phyloP scores from a whole-genome alignment of 768 basidiomycete species.

The Lactarius hengduanensis region DNA sequence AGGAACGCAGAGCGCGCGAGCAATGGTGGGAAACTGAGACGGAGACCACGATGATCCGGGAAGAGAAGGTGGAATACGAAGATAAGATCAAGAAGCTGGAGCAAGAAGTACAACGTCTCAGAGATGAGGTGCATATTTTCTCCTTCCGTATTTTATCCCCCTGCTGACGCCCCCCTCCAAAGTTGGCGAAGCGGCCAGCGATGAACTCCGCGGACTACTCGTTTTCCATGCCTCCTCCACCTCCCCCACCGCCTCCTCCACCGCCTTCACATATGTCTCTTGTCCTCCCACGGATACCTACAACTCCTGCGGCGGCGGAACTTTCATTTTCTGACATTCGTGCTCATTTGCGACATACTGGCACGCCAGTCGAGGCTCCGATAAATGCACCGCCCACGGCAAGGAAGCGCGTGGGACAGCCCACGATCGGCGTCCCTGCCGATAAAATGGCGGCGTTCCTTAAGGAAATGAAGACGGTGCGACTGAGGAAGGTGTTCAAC shows the following conservation, averaged over 20 bases:
- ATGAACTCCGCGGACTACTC: constrained; percentile 1
- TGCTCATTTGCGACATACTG: constrained; percentile 61
- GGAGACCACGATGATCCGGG: constrained; percentile 35
- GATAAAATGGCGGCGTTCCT: constrained; percentile 85
- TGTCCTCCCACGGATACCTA: constrained; percentile 27
- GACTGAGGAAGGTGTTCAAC: constrained; percentile 57
- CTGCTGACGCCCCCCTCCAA: background rate
- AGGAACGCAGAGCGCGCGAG: constrained; percentile 50
- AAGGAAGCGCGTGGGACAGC: constrained; percentile 51
- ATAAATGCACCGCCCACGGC: constrained; percentile 49
- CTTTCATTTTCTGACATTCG: constrained; percentile 57
- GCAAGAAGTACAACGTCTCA: constrained; percentile 59
- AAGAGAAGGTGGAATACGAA: constrained; percentile 56
- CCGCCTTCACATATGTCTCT: constrained; percentile 23
- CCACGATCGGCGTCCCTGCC: constrained; percentile 68
- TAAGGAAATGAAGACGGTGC: constrained; percentile 74
- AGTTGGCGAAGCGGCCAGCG: constrained; percentile 19
- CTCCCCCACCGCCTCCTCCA: constrained; percentile 29
- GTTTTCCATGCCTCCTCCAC: constrained; percentile 25
- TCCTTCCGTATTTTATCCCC: background rate
- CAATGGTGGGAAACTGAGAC: constrained; percentile 42
- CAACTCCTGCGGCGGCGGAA: constrained; percentile 33
- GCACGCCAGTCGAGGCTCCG: constrained; percentile 60
- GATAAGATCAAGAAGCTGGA: constrained; percentile 62
- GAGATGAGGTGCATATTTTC: constrained; percentile 47